Percentiles rank a stretch among this genome's conserved stretches.
Evolutionary conservation across 2,329 filamentous ascomycete genomes (phyloP).

Genomic region (Pseudogymnoascus sp.): DNA sequence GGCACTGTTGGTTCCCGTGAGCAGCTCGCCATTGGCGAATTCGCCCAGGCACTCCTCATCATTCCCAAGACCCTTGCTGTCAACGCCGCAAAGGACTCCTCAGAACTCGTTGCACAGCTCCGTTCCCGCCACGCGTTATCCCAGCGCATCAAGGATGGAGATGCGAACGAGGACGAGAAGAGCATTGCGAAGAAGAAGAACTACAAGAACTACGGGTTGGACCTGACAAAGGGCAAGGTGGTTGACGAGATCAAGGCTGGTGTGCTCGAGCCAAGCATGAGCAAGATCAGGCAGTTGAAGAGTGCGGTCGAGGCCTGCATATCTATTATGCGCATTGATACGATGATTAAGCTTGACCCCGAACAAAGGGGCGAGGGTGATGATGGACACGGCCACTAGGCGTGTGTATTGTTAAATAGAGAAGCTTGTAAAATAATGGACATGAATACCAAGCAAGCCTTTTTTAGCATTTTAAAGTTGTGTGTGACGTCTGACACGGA

Average conservation of each 20-base stretch:
- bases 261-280: conserved; percentile 93
- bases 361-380: conserved; percentile 66
- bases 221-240: conserved; percentile 81
- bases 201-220: conserved; percentile 97
- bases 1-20: conserved; percentile 94
- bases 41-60: conserved; percentile 85
- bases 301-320: conserved; percentile 97
- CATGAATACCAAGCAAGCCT: conserved; percentile 9
- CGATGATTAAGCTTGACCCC: conserved; percentile 94
- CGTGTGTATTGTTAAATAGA: conserved; percentile 15
- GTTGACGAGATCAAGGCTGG: conserved; percentile 91
- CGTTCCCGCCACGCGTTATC: conserved; percentile 90
- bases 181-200: conserved; percentile 86
- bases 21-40: conserved; percentile 95
- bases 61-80: conserved; percentile 95
- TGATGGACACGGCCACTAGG: conserved; percentile 77
- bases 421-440: conserved; percentile 22
- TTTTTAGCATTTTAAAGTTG: background rate
- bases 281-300: conserved; percentile 97
- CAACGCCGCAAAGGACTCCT: conserved; percentile 93
- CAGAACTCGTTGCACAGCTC: conserved; percentile 90
- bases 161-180: conserved; percentile 79
- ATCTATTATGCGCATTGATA: conserved; percentile 98
- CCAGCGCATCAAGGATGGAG: conserved; percentile 82
- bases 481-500: background rate